Base-by-base conservation (phyloP, 345 rosid genomes). In the Pugionium dolabratum region DNA sequence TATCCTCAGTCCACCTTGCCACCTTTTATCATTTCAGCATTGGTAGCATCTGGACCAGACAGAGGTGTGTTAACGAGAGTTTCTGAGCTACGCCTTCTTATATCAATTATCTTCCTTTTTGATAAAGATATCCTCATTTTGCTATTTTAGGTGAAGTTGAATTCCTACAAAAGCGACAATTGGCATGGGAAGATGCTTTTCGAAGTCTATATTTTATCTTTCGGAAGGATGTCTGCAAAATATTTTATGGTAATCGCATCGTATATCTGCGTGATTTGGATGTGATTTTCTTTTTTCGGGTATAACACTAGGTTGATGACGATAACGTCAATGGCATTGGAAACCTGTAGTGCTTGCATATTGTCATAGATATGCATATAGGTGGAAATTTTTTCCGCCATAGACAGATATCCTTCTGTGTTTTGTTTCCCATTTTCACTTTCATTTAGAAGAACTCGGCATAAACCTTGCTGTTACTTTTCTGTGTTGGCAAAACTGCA, bases 141-240 rank as follows among this genome's bases (percentile, higher is more conserved):
- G 54, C 78, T 68, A 64, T 76, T 64, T 48, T 63, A 81, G 87
- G 72, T 76, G 85, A 78, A 71, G 76, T 64, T 78, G 91, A 82
- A 75, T 94, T 88, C 80, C 76, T 91, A 41, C 77, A 78, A 72
- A 83, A 85, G 63, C 79, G 97, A 54, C 86, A 74, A 44, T 54
- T 66, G 49, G 83, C 79, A 8, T 94, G 99, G 99, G 90, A 87
- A 81, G 97, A 94, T 34, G 90, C 97, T 63, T 90, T 91, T 77
- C 87, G 84, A 50, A 89, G 84, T 83, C 88, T 94, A 27, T 94
- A 84, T 74, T 88, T 76, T 80, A 79, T 85, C 88, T 80, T 86
- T 64, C 86, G 96, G 72, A 86, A 86, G 81, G 82, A 80, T 47
- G 70, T 64, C 42, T 94, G 95, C 78, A 72, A 74, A 71, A 59